Evolutionary conservation across 2,329 filamentous ascomycete species (phyloP), one percentile per base, ranked within the genome.

Genomic region (Albophoma yamanashiensis): DNA sequence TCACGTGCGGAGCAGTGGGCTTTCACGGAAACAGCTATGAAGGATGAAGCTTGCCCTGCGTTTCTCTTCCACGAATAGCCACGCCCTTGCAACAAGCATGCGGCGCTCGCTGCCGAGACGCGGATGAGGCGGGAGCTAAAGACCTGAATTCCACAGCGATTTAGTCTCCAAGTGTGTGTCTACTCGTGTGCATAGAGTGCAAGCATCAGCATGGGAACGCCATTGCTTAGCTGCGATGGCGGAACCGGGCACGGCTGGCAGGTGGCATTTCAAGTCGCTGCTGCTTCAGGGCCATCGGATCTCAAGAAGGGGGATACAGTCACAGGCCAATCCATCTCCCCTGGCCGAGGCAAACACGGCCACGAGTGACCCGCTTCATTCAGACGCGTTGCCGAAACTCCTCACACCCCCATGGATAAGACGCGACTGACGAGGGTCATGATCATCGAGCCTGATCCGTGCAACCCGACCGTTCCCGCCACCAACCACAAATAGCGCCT

Each of bases 401-500:
- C n/a, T 27, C 39, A 42, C 57, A 58, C 43, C 57, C 57, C 45
- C 43, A 20, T 36, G 50, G 3, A 22, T 9, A 7, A 55, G 50
- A 38, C 50, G 42, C 43, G 56, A 58, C 43, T 22, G 20, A 36
- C 50, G 50, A 53, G 50, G 50, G 6, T 31, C 14, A 20, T 14
- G 50, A 52, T 52, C 47, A 31, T 31, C 38, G 31, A 38, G 27
- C 31, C 52, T 42, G 12, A 22, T 9, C 42, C 20, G n/a, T 45
- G 25, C 58, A 52, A 38, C 58, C 53, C 53, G 53, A 42, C 34
- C 34, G 15, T 55, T 55, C 61, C 58, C 55, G 55, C 64, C 64
- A 63, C 64, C 65, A 58, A 61, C 61, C 60, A 40, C 39, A 56
- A 62, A 36, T 60, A 59, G 60, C 59, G 57, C 65, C 60, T 56